A percentile compares a stretch with the other conserved stretches of the same genome.
phyloP scores from a whole-genome alignment of 169 alveolate genomes.

The Plasmodium fragile region DNA sequence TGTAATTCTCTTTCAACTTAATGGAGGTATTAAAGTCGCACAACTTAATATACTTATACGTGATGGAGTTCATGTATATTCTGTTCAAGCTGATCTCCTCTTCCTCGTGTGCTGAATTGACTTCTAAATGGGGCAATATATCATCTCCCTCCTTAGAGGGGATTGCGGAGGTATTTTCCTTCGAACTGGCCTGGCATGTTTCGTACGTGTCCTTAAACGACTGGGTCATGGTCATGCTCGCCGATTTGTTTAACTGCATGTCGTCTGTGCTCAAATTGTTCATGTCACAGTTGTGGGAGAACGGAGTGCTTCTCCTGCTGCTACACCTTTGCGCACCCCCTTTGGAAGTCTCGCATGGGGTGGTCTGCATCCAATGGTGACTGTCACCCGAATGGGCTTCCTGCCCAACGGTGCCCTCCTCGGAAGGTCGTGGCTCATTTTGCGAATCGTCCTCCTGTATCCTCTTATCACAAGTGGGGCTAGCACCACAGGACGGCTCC shows the following conservation, averaged over 20 bases:
- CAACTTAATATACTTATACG: slow-evolving; percentile 52
- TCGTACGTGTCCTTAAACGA: neutral
- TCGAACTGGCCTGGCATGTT: neutral
- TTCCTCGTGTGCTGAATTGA: neutral
- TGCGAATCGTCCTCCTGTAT: neutral
- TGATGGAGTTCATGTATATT: slow-evolving; percentile 22
- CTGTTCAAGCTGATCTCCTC: slow-evolving; percentile 1
- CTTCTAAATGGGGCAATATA: neutral
- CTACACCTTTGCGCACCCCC: neutral
- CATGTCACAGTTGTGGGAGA: neutral
- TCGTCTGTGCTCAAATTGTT: neutral
- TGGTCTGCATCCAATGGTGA: neutral
- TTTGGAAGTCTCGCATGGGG: neutral
- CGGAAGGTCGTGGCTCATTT: neutral
- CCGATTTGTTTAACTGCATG: slow-evolving; percentile 1
- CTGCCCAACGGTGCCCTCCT: neutral
- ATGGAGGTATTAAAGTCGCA: slow-evolving; percentile 60
- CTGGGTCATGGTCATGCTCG: slow-evolving; percentile 6
- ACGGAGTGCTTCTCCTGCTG: neutral
- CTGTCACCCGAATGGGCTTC: neutral
- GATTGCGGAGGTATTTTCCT: neutral
- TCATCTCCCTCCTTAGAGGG: neutral
- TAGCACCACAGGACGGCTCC: neutral
- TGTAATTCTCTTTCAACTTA: slow-evolving; percentile 56
- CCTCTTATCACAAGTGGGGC: neutral